phyloP scores from a whole-genome alignment of 140 eudicot species.

The Oenanthe javanica region DNA sequence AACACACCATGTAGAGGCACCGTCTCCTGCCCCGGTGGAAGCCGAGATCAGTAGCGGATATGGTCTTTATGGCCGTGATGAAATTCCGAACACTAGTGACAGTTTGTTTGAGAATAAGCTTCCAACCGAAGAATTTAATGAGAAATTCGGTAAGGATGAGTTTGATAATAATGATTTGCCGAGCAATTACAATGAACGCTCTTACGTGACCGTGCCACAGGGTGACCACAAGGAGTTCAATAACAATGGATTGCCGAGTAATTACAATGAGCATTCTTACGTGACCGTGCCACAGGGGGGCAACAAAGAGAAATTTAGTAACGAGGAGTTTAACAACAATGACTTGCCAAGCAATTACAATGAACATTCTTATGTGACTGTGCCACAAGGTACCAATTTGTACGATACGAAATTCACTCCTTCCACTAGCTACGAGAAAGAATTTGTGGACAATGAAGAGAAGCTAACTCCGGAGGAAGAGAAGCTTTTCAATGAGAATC shows the following conservation, averaged over 20 bases:
- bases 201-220: neutral
- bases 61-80: neutral
- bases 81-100: neutral
- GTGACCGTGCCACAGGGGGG: neutral
- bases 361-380: neutral
- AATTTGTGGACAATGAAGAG: neutral
- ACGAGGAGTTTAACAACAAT: neutral
- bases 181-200: neutral
- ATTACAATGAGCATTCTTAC: neutral
- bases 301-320: neutral
- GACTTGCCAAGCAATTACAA: neutral
- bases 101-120: too few relatives aligned
- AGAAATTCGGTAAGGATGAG: neutral
- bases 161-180: neutral
- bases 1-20: neutral
- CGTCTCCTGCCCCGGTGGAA: slow-evolving; percentile 1
- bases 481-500: neutral
- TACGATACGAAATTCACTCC: neutral
- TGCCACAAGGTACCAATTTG: neutral
- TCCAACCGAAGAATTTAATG: too few relatives aligned
- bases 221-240: neutral
- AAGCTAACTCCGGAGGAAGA: neutral
- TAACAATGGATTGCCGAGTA: neutral
- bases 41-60: neutral
- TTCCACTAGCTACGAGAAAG: neutral